These are phyloP conservation scores for Puya raimondii DNA, from an alignment of 176 grass and related monocot genomes.

Conservation along the genomic window DNA sequence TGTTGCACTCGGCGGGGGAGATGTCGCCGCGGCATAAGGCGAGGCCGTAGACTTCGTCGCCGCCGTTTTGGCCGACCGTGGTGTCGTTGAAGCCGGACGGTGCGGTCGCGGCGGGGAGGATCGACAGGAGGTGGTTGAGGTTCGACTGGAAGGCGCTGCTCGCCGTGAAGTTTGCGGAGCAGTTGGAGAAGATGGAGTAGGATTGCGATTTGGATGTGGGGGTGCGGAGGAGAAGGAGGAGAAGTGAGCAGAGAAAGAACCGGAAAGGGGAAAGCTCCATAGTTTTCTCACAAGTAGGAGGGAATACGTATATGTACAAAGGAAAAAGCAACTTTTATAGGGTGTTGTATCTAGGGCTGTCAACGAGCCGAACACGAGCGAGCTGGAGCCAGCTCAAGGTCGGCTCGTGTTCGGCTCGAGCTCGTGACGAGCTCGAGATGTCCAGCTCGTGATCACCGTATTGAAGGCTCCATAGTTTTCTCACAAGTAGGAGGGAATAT, in stretches of 20 bases:
- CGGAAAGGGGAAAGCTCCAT: background rate
- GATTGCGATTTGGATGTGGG: background rate
- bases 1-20: constrained; percentile 11
- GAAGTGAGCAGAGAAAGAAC: background rate
- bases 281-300: too few relatives aligned
- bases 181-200: fast-evolving
- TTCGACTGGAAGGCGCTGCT: background rate
- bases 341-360: too few relatives aligned
- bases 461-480: too few relatives aligned
- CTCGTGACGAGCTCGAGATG: too few relatives aligned
- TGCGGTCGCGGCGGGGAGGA: background rate
- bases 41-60: constrained; percentile 21
- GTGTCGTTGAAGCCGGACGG: background rate
- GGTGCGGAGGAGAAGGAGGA: background rate
- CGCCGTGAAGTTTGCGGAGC: background rate
- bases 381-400: too few relatives aligned
- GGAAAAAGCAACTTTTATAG: too few relatives aligned
- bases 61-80: background rate
- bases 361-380: too few relatives aligned
- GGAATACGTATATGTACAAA: too few relatives aligned
- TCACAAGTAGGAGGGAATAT: too few relatives aligned
- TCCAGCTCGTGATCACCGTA: too few relatives aligned
- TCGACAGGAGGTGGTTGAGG: background rate
- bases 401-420: too few relatives aligned
- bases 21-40: constrained; percentile 12